Conservation (phyloP, 1,139 yeast genomes). For the Kurtzmaniella quercitrusa region DNA sequence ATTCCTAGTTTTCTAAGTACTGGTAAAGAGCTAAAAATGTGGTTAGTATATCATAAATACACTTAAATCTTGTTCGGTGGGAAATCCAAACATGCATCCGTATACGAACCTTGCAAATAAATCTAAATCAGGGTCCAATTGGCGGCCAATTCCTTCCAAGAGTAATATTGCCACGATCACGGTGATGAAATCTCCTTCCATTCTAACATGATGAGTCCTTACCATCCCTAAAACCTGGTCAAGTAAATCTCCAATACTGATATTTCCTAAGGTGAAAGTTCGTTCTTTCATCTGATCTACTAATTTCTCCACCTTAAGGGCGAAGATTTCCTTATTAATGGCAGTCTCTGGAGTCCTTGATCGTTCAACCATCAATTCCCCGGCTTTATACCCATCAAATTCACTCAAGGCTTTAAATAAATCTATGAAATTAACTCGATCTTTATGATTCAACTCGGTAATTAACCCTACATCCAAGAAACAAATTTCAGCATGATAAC, state of each 20-base stretch:
- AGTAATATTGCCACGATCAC: conserved; percentile 87
- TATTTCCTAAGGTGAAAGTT: conserved; percentile 88
- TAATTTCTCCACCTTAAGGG: conserved; percentile 77
- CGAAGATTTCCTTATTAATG: conserved; percentile 76
- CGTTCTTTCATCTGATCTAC: conserved; percentile 79
- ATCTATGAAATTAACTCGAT: conserved; percentile 82
- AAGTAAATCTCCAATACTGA: conserved; percentile 85
- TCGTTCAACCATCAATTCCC: conserved; percentile 91
- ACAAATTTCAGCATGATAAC: conserved; percentile 82
- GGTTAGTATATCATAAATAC: conserved; percentile 10
- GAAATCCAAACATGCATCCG: conserved; percentile 56
- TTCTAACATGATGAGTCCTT: conserved; percentile 86
- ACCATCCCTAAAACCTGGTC: conserved; percentile 90
- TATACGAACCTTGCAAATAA: conserved; percentile 91
- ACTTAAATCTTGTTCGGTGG: conserved; percentile 32
- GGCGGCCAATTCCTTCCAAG: conserved; percentile 93
- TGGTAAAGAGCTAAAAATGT: conserved; percentile 66
- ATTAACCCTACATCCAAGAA: conserved; percentile 91
- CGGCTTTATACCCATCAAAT: conserved; percentile 93
- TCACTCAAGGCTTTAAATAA: conserved; percentile 83
- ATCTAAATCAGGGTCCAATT: conserved; percentile 87
- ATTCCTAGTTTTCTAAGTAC: conserved; percentile 80
- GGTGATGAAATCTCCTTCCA: conserved; percentile 96
- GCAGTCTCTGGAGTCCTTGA: conserved; percentile 94
- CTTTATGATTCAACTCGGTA: conserved; percentile 75